phyloP scores from a whole-genome alignment of 208 protist genomes.

The Leptomonas seymouri region DNA sequence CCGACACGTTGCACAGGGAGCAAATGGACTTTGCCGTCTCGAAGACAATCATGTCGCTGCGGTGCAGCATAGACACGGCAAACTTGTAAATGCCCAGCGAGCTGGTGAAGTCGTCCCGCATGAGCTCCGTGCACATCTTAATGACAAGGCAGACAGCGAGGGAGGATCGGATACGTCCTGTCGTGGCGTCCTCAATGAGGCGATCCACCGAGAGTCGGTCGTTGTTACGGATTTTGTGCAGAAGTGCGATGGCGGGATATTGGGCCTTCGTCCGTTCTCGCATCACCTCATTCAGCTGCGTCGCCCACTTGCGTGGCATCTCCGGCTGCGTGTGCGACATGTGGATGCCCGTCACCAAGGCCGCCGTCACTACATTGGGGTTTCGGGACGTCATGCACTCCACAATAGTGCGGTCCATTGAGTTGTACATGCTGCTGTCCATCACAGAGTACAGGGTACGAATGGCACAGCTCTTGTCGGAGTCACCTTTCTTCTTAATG shows the following conservation, averaged over 20 bases:
- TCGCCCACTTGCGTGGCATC: conserved; percentile 95
- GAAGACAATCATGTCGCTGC: conserved; percentile 97
- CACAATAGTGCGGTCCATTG: conserved; percentile 97
- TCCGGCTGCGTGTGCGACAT: conserved; percentile 87
- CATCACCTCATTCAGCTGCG: conserved; percentile 95
- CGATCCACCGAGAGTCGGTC: conserved; percentile 96
- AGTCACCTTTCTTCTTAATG: conserved; percentile 94
- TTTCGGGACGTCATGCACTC: conserved; percentile 97
- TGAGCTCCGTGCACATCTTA: conserved; percentile 91
- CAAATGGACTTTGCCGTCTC: conserved; percentile 97
- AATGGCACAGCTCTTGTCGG: conserved; percentile 94
- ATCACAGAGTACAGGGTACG: conserved; percentile 96
- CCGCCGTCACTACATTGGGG: conserved; percentile 94
- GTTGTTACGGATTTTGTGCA: conserved; percentile 96
- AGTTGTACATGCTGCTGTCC: conserved; percentile 94
- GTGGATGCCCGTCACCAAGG: conserved; percentile 98
- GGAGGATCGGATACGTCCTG: conserved; percentile 89
- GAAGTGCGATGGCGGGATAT: conserved; percentile 97
- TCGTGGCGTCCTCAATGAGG: conserved; percentile 90
- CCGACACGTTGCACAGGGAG: conserved; percentile 85
- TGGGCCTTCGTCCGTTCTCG: conserved; percentile 93
- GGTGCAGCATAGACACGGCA: conserved; percentile 90
- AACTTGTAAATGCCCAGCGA: conserved; percentile 91
- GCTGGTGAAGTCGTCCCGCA: conserved; percentile 89
- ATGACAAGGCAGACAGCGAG: conserved; percentile 96